Evolutionary conservation across 495 filamentous ascomycete genomes (phyloP), one percentile per base, ranked within the genome.

Genomic region (Aspergillus indologenus): DNA sequence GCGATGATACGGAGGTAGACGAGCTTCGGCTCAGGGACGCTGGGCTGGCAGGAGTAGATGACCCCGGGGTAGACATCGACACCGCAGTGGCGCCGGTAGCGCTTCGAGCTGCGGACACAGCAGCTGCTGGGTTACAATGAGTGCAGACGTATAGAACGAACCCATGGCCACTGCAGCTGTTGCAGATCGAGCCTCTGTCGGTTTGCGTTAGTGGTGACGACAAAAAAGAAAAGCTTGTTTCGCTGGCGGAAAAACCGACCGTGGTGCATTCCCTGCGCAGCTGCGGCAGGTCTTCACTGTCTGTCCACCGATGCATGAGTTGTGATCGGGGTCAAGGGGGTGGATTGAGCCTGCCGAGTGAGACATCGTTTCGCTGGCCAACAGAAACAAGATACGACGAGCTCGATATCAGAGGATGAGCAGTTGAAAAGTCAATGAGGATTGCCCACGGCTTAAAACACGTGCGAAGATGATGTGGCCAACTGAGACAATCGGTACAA

Each of bases 181-280:
- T 63, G 53, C 74, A 77, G 15, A 68, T 61, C n/a, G 69, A 21
- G n/a, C 56, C 65, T 56, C 74, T 77, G n/a, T 15, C 5, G 23
- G 64, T 34, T n/a, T 63, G 34, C 7, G 50, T 45, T 21, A 24
- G 40, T 31, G 44, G 9, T 20, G 21, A 29, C 18, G 34, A n/a
- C 8, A 47, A 31, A 22, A 29, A 19, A 20, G n/a, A n/a, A 42
- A 22, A 12, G 0, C 6, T 26, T 14, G 31, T 14, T 34, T 40
- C 34, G 52, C 15, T 53, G 21, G 22, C 11, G 49, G 47, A 44
- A 29, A 9, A 29, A 51, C 54, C n/a, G 65, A 75, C 74, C 74
- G 72, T 19, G 73, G 74, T 48, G 73, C 71, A 60, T 77, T 74
- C 0, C 74, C 74, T 20, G 74, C 74, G 21, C 74, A 77, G 52